Conservation (phyloP, 2,329 filamentous ascomycete species). For the Ciborinia camelliae region DNA sequence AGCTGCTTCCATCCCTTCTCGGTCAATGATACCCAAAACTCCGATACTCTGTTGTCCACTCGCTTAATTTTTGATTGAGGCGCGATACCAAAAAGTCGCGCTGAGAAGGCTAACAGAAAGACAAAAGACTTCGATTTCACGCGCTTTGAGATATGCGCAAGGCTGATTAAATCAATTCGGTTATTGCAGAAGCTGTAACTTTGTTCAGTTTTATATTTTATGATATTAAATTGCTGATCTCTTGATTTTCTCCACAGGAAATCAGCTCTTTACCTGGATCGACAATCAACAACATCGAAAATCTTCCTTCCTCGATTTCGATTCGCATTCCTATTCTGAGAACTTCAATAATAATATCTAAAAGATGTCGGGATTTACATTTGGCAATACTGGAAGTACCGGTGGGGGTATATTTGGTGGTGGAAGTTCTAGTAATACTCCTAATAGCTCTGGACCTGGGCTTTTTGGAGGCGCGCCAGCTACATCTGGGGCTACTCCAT, state of each 20-base stretch:
- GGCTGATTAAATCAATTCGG: conserved; percentile 17
- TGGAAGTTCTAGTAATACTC: conserved; percentile 13
- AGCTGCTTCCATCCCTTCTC: conserved; percentile 10
- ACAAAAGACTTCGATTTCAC: conserved; percentile 18
- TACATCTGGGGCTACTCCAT: conserved; percentile 26
- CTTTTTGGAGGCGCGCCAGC: conserved; percentile 17
- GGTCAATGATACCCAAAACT: conserved; percentile 8
- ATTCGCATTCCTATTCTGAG: conserved; percentile 2
- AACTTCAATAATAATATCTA: conserved; percentile 9
- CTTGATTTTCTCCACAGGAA: conserved; percentile 3
- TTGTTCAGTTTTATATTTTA: neutral
- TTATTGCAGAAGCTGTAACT: conserved; percentile 22
- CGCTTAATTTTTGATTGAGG: conserved; percentile 20
- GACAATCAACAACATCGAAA: conserved; percentile 12
- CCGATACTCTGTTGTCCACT: conserved; percentile 13
- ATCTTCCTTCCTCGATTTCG: conserved; percentile 10
- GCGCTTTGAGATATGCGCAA: conserved; percentile 27
- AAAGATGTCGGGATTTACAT: conserved; percentile 38
- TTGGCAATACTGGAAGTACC: conserved; percentile 32
- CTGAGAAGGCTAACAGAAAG: conserved; percentile 16
- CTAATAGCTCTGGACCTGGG: conserved; percentile 17
- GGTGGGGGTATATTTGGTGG: conserved; percentile 10
- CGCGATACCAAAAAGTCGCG: conserved; percentile 20
- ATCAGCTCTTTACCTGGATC: conserved; percentile 6
- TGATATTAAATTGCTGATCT: conserved; percentile 7